Percentiles rank a stretch among this genome's conserved stretches.
Conservation (phyloP, 2,329 filamentous ascomycete species). For the Fusarium neocosmosporiellum region DNA sequence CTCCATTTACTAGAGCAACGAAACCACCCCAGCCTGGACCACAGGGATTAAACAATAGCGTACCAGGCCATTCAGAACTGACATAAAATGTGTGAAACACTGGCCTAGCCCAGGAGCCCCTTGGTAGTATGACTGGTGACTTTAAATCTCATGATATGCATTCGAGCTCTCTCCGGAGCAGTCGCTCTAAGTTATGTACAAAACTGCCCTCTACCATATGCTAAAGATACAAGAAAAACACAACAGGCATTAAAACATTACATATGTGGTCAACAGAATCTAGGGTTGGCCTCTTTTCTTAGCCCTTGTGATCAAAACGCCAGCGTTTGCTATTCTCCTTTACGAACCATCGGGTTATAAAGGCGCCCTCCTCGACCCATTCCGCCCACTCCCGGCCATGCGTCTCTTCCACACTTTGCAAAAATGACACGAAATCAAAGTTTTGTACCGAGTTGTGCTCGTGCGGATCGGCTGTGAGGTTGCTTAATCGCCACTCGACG, state of each 20-base stretch:
- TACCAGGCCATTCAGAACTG: too few relatives aligned
- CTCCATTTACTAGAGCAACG: too few relatives aligned
- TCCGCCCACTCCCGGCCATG: slow-evolving; percentile 43
- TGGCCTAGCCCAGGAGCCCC: too few relatives aligned
- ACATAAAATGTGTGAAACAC: too few relatives aligned
- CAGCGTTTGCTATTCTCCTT: slow-evolving; percentile 51
- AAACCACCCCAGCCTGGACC: too few relatives aligned
- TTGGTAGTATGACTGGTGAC: neutral
- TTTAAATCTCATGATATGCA: neutral
- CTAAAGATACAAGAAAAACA: neutral
- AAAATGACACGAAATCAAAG: slow-evolving; percentile 41
- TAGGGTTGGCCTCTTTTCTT: neutral
- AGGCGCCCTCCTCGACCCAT: slow-evolving; percentile 49
- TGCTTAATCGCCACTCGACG: slow-evolving; percentile 48
- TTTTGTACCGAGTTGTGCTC: slow-evolving; percentile 42
- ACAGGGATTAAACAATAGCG: too few relatives aligned
- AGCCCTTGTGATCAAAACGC: slow-evolving; percentile 40
- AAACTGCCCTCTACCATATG: neutral
- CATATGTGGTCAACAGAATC: neutral
- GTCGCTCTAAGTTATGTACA: neutral
- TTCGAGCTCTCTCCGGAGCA: neutral
- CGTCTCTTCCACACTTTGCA: slow-evolving; percentile 39
- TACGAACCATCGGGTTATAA: slow-evolving; percentile 49
- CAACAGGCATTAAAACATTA: neutral
- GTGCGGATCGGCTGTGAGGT: slow-evolving; percentile 41